Conservation (phyloP, 495 filamentous ascomycete species). For the Penicillium manginii region DNA sequence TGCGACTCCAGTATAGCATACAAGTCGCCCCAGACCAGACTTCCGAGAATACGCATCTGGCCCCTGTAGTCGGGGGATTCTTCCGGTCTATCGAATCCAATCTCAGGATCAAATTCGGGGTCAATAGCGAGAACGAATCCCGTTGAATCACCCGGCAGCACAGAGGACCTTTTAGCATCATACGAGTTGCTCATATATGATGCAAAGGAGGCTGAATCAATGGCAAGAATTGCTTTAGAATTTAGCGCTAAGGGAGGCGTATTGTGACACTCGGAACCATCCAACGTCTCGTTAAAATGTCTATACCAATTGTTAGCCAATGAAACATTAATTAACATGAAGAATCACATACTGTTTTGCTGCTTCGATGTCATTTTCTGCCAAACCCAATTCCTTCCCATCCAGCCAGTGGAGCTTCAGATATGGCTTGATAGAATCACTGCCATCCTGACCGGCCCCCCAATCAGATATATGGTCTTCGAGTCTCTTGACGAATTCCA, state of each 20-base stretch:
- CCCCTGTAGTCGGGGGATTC: slow-evolving; percentile 30
- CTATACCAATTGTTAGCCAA: slow-evolving; percentile 9
- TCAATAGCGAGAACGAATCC: slow-evolving; percentile 37
- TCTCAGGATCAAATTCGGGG: slow-evolving; percentile 18
- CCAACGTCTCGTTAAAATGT: slow-evolving; percentile 17
- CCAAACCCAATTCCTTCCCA: slow-evolving; percentile 30
- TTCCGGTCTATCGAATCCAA: slow-evolving; percentile 18
- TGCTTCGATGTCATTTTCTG: slow-evolving; percentile 33
- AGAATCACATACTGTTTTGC: slow-evolving; percentile 28
- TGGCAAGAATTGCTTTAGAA: slow-evolving; percentile 18
- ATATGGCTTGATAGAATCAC: slow-evolving; percentile 24
- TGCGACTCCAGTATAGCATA: slow-evolving; percentile 23
- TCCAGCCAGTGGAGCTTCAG: slow-evolving; percentile 39
- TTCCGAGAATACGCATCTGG: slow-evolving; percentile 36
- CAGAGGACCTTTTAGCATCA: slow-evolving; percentile 11
- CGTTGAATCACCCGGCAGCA: slow-evolving; percentile 21
- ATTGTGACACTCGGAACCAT: not conserved
- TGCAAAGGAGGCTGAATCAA: slow-evolving; percentile 29
- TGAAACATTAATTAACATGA: not conserved
- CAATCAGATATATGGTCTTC: slow-evolving; percentile 31
- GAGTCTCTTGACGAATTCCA: slow-evolving; percentile 24
- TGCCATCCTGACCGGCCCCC: slow-evolving; percentile 30
- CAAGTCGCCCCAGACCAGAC: slow-evolving; percentile 40
- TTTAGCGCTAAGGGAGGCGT: slow-evolving; percentile 7
- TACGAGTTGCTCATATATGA: slow-evolving; percentile 28